phyloP scores from a whole-genome alignment of 495 filamentous ascomycete species.

The Aspergillus carlsbadensis region DNA sequence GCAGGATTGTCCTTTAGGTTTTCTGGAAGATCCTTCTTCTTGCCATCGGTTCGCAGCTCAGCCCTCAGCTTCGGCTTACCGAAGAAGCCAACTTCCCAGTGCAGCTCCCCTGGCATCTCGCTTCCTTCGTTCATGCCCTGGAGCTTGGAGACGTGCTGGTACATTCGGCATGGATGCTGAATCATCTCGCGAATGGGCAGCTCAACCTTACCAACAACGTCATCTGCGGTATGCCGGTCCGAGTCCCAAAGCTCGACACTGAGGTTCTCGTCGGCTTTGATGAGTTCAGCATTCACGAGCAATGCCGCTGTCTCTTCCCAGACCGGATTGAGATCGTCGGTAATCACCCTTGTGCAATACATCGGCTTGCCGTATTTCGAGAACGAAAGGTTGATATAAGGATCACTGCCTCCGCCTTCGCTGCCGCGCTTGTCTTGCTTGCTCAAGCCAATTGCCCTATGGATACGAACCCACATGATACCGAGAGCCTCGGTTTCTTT shows the following conservation, averaged over 20 bases:
- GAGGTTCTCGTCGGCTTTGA: slow-evolving; percentile 90
- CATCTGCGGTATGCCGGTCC: slow-evolving; percentile 83
- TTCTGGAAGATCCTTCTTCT: slow-evolving; percentile 71
- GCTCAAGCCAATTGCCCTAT: slow-evolving; percentile 80
- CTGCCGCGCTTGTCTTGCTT: slow-evolving; percentile 87
- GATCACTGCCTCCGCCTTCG: slow-evolving; percentile 87
- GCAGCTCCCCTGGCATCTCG: slow-evolving; percentile 87
- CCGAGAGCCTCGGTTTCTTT: slow-evolving; percentile 86
- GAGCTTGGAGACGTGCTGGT: slow-evolving; percentile 83
- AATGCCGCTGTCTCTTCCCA: slow-evolving; percentile 91
- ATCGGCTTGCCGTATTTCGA: slow-evolving; percentile 95
- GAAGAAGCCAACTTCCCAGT: slow-evolving; percentile 96
- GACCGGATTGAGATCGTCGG: slow-evolving; percentile 89
- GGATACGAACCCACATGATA: slow-evolving; percentile 86
- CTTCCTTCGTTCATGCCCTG: slow-evolving; percentile 76
- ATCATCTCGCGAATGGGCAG: slow-evolving; percentile 92
- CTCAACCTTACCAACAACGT: slow-evolving; percentile 92
- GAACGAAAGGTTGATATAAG: slow-evolving; percentile 76
- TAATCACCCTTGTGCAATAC: slow-evolving; percentile 95
- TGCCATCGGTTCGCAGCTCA: slow-evolving; percentile 81
- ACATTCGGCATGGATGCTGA: slow-evolving; percentile 88
- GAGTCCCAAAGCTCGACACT: slow-evolving; percentile 96
- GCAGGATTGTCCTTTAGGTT: slow-evolving; percentile 69
- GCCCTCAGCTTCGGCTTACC: slow-evolving; percentile 81
- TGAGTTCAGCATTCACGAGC: slow-evolving; percentile 79